Percentiles rank a stretch among this genome's conserved stretches.
Evolutionary conservation across 2,329 filamentous ascomycete species (phyloP).

Genomic region (Coniochaeta pulveracea): DNA sequence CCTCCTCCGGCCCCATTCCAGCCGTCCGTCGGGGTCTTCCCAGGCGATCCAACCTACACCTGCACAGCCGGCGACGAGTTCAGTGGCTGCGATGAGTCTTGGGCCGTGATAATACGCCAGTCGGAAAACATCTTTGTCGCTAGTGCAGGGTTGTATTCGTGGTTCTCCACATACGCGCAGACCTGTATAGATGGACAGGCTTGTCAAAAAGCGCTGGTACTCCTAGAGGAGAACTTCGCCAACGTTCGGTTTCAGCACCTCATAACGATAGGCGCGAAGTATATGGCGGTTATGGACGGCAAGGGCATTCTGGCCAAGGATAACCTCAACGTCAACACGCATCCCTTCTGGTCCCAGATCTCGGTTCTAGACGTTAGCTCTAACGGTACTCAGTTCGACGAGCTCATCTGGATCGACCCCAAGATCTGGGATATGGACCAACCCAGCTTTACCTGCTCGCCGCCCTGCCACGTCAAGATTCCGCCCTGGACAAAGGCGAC

Average conservation of each 20-base stretch:
- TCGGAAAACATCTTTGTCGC: slow-evolving; percentile 13
- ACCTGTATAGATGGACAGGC: slow-evolving; percentile 8
- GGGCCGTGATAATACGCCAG: slow-evolving; percentile 10
- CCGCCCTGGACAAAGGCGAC: slow-evolving; percentile 17
- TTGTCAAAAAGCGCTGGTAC: slow-evolving; percentile 11
- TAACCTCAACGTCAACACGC: slow-evolving; percentile 7
- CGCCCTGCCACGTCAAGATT: slow-evolving; percentile 16
- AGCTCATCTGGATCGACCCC: slow-evolving; percentile 16
- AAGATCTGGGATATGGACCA: slow-evolving; percentile 18
- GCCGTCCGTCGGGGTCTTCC: background rate
- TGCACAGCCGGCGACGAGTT: slow-evolving; percentile 10
- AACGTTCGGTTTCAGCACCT: background rate
- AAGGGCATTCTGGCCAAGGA: slow-evolving; percentile 3
- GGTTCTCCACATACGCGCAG: slow-evolving; percentile 13
- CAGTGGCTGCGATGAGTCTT: slow-evolving; percentile 12
- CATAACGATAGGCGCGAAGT: background rate
- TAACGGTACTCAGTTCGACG: slow-evolving; percentile 8
- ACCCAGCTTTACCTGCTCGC: slow-evolving; percentile 16
- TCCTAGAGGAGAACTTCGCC: background rate
- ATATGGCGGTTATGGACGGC: slow-evolving; percentile 1
- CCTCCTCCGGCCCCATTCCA: slow-evolving; percentile 7
- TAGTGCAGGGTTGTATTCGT: slow-evolving; percentile 15
- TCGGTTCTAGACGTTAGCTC: slow-evolving; percentile 15
- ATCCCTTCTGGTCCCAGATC: slow-evolving; percentile 9
- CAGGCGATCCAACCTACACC: slow-evolving; percentile 11